These are phyloP conservation scores for Avena insularis DNA, from an alignment of 176 grass and related monocot genomes.

Conservation along the genomic window DNA sequence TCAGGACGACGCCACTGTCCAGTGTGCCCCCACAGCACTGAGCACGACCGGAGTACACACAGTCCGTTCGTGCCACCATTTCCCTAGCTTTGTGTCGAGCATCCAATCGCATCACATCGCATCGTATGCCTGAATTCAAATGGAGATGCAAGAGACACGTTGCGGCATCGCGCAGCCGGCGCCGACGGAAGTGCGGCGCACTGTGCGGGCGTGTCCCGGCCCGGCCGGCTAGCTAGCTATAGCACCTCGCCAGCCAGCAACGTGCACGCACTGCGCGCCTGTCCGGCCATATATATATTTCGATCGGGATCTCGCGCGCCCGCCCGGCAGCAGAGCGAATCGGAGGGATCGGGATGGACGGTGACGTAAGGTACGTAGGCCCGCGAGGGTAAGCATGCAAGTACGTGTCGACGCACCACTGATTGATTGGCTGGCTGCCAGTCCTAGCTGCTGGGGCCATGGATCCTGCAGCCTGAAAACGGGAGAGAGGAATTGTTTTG, in stretches of 20 bases:
- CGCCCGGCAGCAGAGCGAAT: background rate
- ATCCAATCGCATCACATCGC: background rate
- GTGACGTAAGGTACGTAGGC: slow-evolving; percentile 6
- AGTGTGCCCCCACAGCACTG: background rate
- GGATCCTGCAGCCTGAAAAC: background rate
- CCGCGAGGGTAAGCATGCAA: background rate
- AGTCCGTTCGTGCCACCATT: background rate
- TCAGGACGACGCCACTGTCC: background rate
- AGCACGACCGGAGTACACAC: background rate
- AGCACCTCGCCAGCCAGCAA: background rate
- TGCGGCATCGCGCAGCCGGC: slow-evolving; percentile 14
- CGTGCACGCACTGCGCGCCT: slow-evolving; percentile 11
- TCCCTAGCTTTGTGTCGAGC: background rate
- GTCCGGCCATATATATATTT: slow-evolving; percentile 18
- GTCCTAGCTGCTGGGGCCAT: background rate
- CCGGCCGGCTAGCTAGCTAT: too few species aligned
- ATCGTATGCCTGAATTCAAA: too few species aligned
- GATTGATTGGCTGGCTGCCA: background rate
- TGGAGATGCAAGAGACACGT: background rate
- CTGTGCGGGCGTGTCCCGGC: slow-evolving; percentile 29
- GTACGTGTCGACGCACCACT: slow-evolving; percentile 10
- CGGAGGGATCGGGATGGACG: slow-evolving; percentile 6
- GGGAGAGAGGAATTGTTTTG: too few species aligned
- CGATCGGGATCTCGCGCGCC: background rate
- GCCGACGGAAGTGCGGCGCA: slow-evolving; percentile 30